Evolutionary conservation across 169 alveolate species (phyloP).

Genomic region (Pseudocohnilembus persalinus): DNA sequence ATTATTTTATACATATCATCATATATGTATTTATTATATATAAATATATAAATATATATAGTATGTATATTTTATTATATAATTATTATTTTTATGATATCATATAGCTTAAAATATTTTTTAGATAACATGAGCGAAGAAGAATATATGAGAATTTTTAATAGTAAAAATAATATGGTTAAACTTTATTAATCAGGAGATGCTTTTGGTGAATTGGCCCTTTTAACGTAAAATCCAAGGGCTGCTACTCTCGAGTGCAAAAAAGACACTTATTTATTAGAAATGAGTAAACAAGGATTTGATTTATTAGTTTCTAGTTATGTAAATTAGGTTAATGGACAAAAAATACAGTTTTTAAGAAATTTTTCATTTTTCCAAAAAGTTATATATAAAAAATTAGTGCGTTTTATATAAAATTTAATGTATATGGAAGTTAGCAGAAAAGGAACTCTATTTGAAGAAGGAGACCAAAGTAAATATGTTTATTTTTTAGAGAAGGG

Average conservation of each 20-base stretch:
- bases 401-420: neutral
- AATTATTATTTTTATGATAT: too few species aligned
- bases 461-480: neutral
- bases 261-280: constrained; percentile 74
- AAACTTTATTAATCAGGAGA: constrained; percentile 84
- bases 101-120: too few species aligned
- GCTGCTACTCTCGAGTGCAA: constrained; percentile 95
- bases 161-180: neutral
- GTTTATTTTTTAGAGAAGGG: neutral
- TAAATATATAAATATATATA: too few species aligned
- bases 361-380: too few species aligned
- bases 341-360: neutral
- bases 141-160: too few species aligned
- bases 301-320: neutral
- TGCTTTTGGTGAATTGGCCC: constrained; percentile 96
- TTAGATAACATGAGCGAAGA: neutral
- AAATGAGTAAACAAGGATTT: neutral
- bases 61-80: too few species aligned
- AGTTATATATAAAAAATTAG: neutral
- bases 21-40: too few species aligned
- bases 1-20: too few species aligned
- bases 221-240: constrained; percentile 94
- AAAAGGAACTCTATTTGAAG: neutral
- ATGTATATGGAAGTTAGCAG: neutral
- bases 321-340: neutral